A percentile compares a stretch with the other conserved stretches of the same genome.
Conservation (phyloP, 2,329 filamentous ascomycete species). For the Colletotrichum spaethianum region DNA sequence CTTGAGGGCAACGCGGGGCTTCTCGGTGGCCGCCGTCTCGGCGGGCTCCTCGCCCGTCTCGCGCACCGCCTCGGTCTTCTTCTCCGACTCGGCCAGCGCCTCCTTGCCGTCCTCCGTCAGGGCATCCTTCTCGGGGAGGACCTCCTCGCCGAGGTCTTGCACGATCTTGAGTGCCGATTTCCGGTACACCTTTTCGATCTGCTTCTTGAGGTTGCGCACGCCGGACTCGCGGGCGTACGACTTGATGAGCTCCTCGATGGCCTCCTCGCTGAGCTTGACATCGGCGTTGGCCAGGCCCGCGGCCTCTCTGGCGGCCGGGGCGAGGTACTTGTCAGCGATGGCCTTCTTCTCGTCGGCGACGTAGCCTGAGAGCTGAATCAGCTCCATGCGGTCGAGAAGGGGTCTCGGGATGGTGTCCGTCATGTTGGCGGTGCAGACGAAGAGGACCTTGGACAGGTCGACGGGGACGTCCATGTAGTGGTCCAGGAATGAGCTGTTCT, state of each 20-base stretch:
- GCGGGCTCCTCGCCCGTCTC: slow-evolving; percentile 47
- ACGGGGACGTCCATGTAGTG: slow-evolving; percentile 99
- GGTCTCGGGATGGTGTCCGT: slow-evolving; percentile 97
- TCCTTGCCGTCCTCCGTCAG: slow-evolving; percentile 89
- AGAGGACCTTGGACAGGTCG: slow-evolving; percentile 96
- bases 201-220: slow-evolving; percentile 98
- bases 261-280: slow-evolving; percentile 87
- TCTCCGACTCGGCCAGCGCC: slow-evolving; percentile 78
- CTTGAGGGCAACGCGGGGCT: slow-evolving; percentile 81
- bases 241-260: slow-evolving; percentile 97
- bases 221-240: slow-evolving; percentile 98
- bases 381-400: slow-evolving; percentile 95
- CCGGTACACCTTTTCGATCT: slow-evolving; percentile 98
- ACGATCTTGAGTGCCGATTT: slow-evolving; percentile 98
- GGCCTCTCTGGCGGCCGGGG: slow-evolving; percentile 93
- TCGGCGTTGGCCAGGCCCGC: slow-evolving; percentile 92
- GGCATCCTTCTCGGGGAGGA: slow-evolving; percentile 83
- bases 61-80: slow-evolving; percentile 75
- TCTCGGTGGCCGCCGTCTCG: slow-evolving; percentile 59
- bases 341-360: slow-evolving; percentile 99
- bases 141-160: slow-evolving; percentile 90
- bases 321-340: slow-evolving; percentile 93
- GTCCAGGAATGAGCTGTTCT: slow-evolving; percentile 97
- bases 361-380: slow-evolving; percentile 96
- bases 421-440: slow-evolving; percentile 99